Conservation (phyloP, 345 rosid species). For the Corchorus olitorius region DNA sequence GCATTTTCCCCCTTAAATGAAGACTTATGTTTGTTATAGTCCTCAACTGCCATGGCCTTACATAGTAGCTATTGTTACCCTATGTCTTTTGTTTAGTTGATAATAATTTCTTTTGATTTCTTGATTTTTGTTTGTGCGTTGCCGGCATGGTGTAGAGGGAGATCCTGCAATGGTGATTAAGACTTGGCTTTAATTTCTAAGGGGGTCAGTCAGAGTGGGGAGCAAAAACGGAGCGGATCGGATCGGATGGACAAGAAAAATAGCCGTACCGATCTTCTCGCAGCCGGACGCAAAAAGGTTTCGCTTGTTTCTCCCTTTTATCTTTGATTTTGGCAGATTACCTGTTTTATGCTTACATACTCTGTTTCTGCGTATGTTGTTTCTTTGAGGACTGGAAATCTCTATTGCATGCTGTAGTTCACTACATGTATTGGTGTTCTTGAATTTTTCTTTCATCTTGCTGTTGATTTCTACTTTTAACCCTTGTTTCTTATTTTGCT, state of each 20-base stretch:
- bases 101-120: neutral
- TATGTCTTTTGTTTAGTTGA: neutral
- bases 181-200: slow-evolving; percentile 32
- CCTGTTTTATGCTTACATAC: neutral
- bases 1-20: neutral
- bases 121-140: slow-evolving; percentile 2
- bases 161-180: slow-evolving; percentile 38
- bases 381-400: neutral
- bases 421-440: slow-evolving; percentile 3
- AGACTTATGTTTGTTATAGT: neutral
- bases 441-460: neutral
- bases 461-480: neutral
- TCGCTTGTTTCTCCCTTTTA: neutral
- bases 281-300: slow-evolving; percentile 96
- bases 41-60: neutral
- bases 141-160: slow-evolving; percentile 18
- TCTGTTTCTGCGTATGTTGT: neutral
- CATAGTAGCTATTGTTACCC: neutral
- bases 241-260: slow-evolving; percentile 89
- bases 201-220: slow-evolving; percentile 29
- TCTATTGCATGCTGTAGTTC: neutral
- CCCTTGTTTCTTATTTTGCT: neutral
- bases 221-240: slow-evolving; percentile 26
- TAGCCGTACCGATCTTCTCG: slow-evolving; percentile 82
- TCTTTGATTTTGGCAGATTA: neutral